These are phyloP conservation scores for Xanthoconium stramineum DNA, from an alignment of 768 basidiomycete species.

Conservation along the genomic window DNA sequence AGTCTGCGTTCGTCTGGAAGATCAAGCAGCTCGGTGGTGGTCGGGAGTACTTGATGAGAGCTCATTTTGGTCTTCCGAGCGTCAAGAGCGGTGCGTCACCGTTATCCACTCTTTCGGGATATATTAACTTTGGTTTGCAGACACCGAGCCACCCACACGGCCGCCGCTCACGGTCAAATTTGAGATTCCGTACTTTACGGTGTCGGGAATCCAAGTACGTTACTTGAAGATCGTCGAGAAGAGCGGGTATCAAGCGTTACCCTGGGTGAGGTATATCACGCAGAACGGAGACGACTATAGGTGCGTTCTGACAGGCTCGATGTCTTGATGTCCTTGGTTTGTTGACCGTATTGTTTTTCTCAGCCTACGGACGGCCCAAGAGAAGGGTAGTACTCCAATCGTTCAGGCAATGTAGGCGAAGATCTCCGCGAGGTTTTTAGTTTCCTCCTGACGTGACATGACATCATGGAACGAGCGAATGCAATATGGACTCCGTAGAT, in stretches of 20 bases:
- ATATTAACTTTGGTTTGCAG: constrained; percentile 33
- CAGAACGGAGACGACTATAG: constrained; percentile 92
- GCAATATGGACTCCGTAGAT: too few relatives aligned
- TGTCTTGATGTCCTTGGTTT: neutral
- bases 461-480: too few relatives aligned
- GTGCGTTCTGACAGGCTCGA: constrained; percentile 35
- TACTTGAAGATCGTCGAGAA: constrained; percentile 99
- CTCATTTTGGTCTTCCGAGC: constrained; percentile 94
- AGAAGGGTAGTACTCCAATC: constrained; percentile 70
- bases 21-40: constrained; percentile 97
- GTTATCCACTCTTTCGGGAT: neutral
- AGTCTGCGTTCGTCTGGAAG: constrained; percentile 98
- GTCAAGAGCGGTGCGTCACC: constrained; percentile 75
- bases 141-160: constrained; percentile 67
- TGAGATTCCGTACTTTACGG: constrained; percentile 96
- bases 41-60: constrained; percentile 96
- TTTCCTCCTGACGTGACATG: too few relatives aligned
- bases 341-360: neutral
- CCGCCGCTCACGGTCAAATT: constrained; percentile 97
- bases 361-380: constrained; percentile 66
- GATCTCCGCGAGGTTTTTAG: too few relatives aligned
- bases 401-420: constrained; percentile 26
- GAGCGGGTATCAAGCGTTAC: constrained; percentile 89
- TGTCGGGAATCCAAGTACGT: constrained; percentile 95
- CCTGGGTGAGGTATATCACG: constrained; percentile 94